A percentile compares a stretch with the other conserved stretches of the same genome.
Conservation (phyloP, 2,329 filamentous ascomycete species). For the Beauveria sp. region DNA sequence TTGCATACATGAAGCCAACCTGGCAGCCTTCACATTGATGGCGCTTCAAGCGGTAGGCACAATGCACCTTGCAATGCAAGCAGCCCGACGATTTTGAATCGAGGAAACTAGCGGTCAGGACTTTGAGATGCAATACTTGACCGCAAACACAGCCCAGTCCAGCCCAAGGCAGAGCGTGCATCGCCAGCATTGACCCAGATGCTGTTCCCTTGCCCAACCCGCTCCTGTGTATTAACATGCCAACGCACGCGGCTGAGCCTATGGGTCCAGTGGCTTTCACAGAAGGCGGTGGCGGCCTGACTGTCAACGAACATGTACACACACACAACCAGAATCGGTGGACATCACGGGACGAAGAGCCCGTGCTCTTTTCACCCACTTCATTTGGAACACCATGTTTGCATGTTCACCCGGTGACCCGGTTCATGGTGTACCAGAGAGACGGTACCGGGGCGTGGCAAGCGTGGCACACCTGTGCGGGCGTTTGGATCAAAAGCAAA, state of each 20-base stretch:
- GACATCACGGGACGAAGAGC: neutral
- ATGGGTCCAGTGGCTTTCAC: constrained; percentile 5
- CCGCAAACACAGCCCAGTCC: constrained; percentile 2
- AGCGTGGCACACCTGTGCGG: constrained; percentile 3
- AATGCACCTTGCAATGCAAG: neutral
- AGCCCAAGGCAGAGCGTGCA: constrained; percentile 6
- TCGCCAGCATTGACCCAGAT: neutral
- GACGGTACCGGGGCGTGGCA: constrained; percentile 1
- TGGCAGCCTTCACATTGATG: neutral
- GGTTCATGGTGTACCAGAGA: neutral
- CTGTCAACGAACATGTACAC: constrained; percentile 4
- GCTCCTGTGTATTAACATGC: neutral
- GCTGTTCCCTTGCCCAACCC: constrained; percentile 1
- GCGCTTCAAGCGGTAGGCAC: constrained; percentile 9
- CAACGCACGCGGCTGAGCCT: constrained; percentile 7
- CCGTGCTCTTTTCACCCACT: neutral
- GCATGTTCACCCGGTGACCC: constrained; percentile 7
- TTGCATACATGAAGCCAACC: neutral
- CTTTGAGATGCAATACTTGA: neutral
- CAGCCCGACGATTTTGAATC: neutral
- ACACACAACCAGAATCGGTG: neutral
- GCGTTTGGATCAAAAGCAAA: constrained; percentile 3
- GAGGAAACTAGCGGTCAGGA: constrained; percentile 8
- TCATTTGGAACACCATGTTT: constrained; percentile 7
- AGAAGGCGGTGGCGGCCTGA: constrained; percentile 6